These are phyloP conservation scores for Tarenaya hassleriana DNA, from an alignment of 345 rosid genomes.

Conservation along the genomic window DNA sequence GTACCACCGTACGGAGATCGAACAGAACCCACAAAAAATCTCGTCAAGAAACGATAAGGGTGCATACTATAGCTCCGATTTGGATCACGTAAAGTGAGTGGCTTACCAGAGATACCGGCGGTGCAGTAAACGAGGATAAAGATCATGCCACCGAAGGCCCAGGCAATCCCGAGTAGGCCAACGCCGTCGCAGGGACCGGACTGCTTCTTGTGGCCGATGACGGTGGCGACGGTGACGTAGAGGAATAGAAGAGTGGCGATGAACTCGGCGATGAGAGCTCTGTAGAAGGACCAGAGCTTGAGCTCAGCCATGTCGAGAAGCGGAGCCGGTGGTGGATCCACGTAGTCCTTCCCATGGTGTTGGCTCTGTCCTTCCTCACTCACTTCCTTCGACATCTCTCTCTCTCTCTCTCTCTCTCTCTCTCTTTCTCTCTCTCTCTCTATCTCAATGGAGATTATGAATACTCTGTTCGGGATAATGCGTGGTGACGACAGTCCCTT, in stretches of 20 bases:
- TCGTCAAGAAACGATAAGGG: no score
- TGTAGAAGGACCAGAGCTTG: conserved; percentile 26
- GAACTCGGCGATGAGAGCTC: conserved; percentile 28
- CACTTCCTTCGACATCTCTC: conserved; percentile 17
- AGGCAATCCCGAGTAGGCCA: conserved; percentile 68
- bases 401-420: not conserved
- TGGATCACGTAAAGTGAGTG: no score
- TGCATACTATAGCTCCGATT: no score
- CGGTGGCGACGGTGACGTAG: conserved; percentile 23
- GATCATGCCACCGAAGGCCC: conserved; percentile 89
- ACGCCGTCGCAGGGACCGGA: conserved; percentile 50
- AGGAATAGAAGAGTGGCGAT: conserved; percentile 28
- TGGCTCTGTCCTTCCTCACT: conserved; percentile 15
- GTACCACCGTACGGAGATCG: no score
- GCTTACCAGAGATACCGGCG: conserved; percentile 74
- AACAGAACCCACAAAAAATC: no score
- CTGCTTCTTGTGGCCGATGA: conserved; percentile 24
- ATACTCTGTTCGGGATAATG: no score
- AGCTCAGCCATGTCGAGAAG: conserved; percentile 19
- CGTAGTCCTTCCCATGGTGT: conserved; percentile 24
- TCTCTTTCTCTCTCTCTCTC: not conserved
- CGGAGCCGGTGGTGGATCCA: conserved; percentile 28
- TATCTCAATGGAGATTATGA: not conserved
- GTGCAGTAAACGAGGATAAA: conserved; percentile 81
- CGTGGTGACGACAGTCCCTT: no score